These are phyloP conservation scores for Chrysochromulina parva DNA, from an alignment of 78 protist genomes.

Conservation along the genomic window DNA sequence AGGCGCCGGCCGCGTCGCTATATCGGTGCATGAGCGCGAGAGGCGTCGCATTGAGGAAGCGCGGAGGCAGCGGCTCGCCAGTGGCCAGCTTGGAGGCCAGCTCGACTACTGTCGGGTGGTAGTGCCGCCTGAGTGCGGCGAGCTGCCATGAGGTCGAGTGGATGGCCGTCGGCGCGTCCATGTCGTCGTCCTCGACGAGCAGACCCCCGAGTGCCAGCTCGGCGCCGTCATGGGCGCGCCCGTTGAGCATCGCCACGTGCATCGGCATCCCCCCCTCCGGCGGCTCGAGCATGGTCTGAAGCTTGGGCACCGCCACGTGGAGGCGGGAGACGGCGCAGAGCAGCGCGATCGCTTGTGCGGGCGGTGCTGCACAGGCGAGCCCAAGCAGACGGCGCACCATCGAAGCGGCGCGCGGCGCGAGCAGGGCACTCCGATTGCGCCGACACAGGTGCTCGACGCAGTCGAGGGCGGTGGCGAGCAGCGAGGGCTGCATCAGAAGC, in stretches of 20 bases:
- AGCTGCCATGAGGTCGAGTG: background rate
- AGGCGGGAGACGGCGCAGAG: background rate
- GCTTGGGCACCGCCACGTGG: background rate
- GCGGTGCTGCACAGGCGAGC: background rate
- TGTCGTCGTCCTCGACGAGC: background rate
- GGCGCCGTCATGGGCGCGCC: too few species aligned
- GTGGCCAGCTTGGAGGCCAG: background rate
- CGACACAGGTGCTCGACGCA: background rate
- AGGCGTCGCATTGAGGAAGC: background rate
- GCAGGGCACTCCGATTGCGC: background rate
- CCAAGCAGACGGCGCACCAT: background rate
- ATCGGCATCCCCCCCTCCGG: background rate
- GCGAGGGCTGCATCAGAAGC: background rate
- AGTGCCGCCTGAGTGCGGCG: background rate
- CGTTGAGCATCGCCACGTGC: too few species aligned
- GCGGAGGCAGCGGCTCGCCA: background rate
- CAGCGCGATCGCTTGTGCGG: background rate
- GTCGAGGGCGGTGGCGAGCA: constrained; percentile 16
- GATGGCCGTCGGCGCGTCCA: background rate
- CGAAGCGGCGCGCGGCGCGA: background rate
- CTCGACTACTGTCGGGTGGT: background rate
- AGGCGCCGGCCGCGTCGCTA: background rate
- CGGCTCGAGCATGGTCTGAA: background rate
- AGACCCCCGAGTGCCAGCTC: background rate
- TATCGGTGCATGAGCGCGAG: background rate